Conservation (phyloP, 768 basidiomycete genomes). For the Baorangia bicolor region DNA sequence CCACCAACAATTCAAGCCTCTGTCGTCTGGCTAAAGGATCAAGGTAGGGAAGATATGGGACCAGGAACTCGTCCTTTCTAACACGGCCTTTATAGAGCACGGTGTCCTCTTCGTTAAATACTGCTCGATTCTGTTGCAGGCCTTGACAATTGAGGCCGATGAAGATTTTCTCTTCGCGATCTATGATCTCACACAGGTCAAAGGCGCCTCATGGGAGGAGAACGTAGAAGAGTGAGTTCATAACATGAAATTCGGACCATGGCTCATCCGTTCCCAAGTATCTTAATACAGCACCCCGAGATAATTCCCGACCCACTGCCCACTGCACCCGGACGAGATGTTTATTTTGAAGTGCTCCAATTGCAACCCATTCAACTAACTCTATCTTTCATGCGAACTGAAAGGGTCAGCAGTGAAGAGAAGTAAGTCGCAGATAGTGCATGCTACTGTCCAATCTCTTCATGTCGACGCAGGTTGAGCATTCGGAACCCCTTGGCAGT, state of each 20-base stretch:
- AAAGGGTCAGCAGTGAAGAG: conserved; percentile 88
- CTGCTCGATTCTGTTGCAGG: conserved; percentile 90
- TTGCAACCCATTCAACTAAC: conserved; percentile 91
- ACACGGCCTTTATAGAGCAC: conserved; percentile 62
- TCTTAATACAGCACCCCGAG: conserved; percentile 69
- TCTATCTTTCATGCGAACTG: conserved; percentile 96
- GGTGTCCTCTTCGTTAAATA: conserved; percentile 99
- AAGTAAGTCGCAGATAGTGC: conserved; percentile 57
- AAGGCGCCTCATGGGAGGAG: conserved; percentile 88
- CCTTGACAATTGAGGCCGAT: conserved; percentile 93
- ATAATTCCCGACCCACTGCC: conserved; percentile 70
- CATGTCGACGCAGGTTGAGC: conserved; percentile 49
- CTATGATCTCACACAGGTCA: conserved; percentile 88
- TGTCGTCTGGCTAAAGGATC: conserved; percentile 87
- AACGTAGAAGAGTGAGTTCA: conserved; percentile 66
- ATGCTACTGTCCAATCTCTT: not conserved
- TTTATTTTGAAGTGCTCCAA: conserved; percentile 96
- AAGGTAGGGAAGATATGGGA: conserved; percentile 50
- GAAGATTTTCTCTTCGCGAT: conserved; percentile 94
- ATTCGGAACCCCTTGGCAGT: conserved; percentile 91
- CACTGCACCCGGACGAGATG: conserved; percentile 65
- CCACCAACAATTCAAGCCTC: conserved; percentile 89
- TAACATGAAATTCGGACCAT: not conserved
- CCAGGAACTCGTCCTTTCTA: not conserved
- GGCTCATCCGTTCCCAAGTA: conserved; percentile 39